These are phyloP conservation scores for Dothiorella sarmentorum DNA, from an alignment of 2,329 filamentous ascomycete genomes.

Conservation along the genomic window DNA sequence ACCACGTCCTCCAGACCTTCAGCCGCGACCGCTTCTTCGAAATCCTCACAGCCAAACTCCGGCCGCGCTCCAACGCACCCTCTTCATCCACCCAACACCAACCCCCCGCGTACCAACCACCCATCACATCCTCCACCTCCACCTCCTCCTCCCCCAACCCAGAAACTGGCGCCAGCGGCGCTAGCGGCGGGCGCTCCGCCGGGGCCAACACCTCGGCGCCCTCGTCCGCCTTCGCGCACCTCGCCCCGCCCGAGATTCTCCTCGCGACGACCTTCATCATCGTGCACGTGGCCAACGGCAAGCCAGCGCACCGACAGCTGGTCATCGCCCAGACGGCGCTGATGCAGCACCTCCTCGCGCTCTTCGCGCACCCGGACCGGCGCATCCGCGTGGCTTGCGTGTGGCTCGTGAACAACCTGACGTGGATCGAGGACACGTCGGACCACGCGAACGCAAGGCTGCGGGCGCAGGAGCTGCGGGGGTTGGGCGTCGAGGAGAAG, in stretches of 20 bases:
- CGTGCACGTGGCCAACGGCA: conserved; percentile 81
- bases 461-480: conserved; percentile 65
- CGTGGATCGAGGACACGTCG: conserved; percentile 71
- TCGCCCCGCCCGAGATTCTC: conserved; percentile 60
- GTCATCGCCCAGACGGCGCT: conserved; percentile 69
- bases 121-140: neutral
- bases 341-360: conserved; percentile 66
- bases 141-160: conserved; percentile 6
- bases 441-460: conserved; percentile 64
- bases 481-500: conserved; percentile 66
- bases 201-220: neutral
- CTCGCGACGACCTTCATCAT: conserved; percentile 76
- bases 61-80: conserved; percentile 30
- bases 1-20: conserved; percentile 72
- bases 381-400: conserved; percentile 76
- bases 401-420: conserved; percentile 81
- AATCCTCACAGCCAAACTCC: conserved; percentile 74
- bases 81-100: neutral
- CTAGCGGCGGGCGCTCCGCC: conserved; percentile 39
- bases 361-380: conserved; percentile 69
- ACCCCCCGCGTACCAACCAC: conserved; percentile 19
- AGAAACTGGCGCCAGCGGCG: conserved; percentile 16
- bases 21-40: conserved; percentile 76
- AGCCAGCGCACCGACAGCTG: conserved; percentile 67
- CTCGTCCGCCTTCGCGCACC: conserved; percentile 4